phyloP scores from a whole-genome alignment of 257 asterid species.

The Solanum pennellii region DNA sequence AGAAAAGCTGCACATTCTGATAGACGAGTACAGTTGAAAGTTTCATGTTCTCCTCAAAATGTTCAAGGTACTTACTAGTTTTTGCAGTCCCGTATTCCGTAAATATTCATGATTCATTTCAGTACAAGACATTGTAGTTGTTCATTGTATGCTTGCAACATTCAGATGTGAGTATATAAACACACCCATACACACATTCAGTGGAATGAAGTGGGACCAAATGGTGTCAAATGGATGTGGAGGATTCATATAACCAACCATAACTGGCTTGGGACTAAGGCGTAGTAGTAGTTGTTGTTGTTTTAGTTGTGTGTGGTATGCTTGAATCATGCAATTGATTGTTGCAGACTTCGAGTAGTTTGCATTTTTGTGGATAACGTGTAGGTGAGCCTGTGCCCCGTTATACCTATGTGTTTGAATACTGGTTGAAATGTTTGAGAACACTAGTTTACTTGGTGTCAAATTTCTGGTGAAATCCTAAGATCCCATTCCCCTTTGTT shows the following conservation, averaged over 20 bases:
- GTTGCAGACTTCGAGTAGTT: neutral
- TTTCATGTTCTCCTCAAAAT: slow-evolving; percentile 48
- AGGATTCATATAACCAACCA: neutral
- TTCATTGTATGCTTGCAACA: neutral
- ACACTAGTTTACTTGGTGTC: neutral
- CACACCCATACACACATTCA: neutral
- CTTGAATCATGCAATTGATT: neutral
- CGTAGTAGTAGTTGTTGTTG: neutral
- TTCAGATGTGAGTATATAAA: neutral
- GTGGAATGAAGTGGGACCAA: neutral
- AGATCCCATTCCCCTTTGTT: neutral
- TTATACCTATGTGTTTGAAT: neutral
- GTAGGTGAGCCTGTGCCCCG: neutral
- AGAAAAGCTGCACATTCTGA: slow-evolving; percentile 8
- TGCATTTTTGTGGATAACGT: neutral
- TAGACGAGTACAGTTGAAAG: slow-evolving; percentile 24
- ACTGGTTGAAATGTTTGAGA: neutral
- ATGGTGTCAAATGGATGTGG: neutral
- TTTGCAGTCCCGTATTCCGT: neutral
- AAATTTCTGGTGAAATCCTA: neutral
- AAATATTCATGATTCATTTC: neutral
- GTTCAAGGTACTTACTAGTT: slow-evolving; percentile 39
- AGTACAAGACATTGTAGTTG: neutral
- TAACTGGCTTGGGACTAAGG: neutral
- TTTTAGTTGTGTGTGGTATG: neutral